Base-by-base conservation (phyloP, 352 stramenopile genomes). In the Globisporangium irregulare region DNA sequence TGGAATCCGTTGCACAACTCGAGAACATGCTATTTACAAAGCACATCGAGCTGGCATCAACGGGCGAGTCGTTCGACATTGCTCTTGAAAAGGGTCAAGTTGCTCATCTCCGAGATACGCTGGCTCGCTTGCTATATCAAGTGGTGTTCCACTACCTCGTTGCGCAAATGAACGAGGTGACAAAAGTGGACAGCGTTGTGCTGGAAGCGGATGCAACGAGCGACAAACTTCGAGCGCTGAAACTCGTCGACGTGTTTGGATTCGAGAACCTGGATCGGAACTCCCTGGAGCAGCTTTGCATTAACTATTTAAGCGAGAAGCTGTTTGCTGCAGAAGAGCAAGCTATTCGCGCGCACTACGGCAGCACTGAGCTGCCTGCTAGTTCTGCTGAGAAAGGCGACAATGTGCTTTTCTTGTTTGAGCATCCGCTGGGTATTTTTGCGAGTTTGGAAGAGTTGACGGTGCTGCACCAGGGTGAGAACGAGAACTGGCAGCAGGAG, bases 221-320 rank as follows among this genome's bases (percentile, higher is more conserved):
- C 25, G 64, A 46, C 29, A 54, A 34, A 34, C 22, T 72, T 18
- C 65, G 73, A 9, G 54, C 65, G 32, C 43, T 93, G 3, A 74
- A 85, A n/a, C 75, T 94, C 3, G 66, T 94, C 43, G 86, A 94
- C 32, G 73, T 92, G 41, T 92, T 91, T 66, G 86, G 86, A 0
- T 94, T 92, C 55, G 86, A 94, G 72, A 78, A 85, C 60, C 73
- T 94, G n/a, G 15, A 61, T 24, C 60, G 68, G 32, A 92, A 92
- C 67, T 94, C 86, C 24, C 73, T 92, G 41, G 86, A 90, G 73
- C 86, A 94, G 59, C 74, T 94, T 0, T 92, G 84, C 55, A 91
- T 94, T 63, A 94, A 94, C 61, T 94, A 90, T 68, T 63, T 91
- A 67, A 92, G 78, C n/a, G 86, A 94, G 34, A 94, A 92, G 55